Conservation (phyloP, 108 stramenopile genomes). For the Cyclotella distinguenda region DNA sequence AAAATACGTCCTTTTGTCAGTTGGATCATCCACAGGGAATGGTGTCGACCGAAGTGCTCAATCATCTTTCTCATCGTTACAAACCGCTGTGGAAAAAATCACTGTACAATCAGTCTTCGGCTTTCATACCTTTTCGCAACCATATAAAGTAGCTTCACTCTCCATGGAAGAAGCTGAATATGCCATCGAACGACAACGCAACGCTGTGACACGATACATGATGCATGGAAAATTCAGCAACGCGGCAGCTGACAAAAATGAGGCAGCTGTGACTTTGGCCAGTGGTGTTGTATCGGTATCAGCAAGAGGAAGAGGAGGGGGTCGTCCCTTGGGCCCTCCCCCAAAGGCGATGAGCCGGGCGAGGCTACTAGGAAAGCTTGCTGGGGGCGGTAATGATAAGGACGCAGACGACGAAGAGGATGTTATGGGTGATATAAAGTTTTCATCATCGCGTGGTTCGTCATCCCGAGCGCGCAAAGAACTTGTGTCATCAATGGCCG, state of each 20-base stretch:
- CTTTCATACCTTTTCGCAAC: conserved; percentile 74
- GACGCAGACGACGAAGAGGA: conserved; percentile 75
- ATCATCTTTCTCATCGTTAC: neutral
- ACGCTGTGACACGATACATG: conserved; percentile 64
- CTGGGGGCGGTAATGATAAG: conserved; percentile 14
- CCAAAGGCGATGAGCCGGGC: conserved; percentile 51
- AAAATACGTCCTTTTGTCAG: conserved; percentile 64
- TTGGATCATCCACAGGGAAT: conserved; percentile 17
- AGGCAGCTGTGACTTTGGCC: conserved; percentile 21
- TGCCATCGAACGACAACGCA: conserved; percentile 75
- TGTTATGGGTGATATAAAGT: conserved; percentile 80
- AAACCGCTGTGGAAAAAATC: conserved; percentile 44
- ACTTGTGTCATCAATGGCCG: conserved; percentile 60
- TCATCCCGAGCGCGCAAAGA: conserved; percentile 60
- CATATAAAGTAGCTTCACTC: conserved; percentile 60
- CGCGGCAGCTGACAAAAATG: conserved; percentile 18
- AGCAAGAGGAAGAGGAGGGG: conserved; percentile 8
- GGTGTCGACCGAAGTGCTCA: conserved; percentile 6
- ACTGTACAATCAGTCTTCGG: conserved; percentile 59
- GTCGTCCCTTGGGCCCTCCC: conserved; percentile 31
- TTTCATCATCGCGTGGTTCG: conserved; percentile 41
- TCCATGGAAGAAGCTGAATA: conserved; percentile 77
- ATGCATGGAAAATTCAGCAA: conserved; percentile 59
- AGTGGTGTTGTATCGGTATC: conserved; percentile 15
- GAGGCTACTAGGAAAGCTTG: conserved; percentile 62